Conservation (phyloP, 2,329 filamentous ascomycete species). For the Neocatenulostroma microsporum region DNA sequence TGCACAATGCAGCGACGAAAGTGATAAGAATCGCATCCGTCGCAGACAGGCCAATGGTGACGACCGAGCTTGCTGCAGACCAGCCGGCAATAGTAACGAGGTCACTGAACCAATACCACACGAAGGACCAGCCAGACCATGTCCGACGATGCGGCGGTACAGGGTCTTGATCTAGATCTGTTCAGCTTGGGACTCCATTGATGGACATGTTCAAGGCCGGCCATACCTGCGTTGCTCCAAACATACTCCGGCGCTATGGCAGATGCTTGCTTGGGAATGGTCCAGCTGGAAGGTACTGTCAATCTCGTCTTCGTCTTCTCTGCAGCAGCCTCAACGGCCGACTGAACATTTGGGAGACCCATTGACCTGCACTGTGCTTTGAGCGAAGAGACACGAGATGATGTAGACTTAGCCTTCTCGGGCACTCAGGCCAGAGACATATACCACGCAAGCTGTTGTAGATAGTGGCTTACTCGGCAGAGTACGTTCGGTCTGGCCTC, state of each 20-base stretch:
- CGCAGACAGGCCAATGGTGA: conserved; percentile 47
- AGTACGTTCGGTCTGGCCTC: no score
- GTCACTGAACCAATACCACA: conserved; percentile 34
- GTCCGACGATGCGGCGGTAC: conserved; percentile 19
- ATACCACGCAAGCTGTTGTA: no score
- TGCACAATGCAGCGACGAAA: conserved; percentile 44
- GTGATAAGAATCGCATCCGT: conserved; percentile 48
- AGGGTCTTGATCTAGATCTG: conserved; percentile 32
- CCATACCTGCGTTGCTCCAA: no score
- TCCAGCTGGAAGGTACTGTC: conserved; percentile 27
- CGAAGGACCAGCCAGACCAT: conserved; percentile 31
- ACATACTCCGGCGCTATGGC: conserved; percentile 40
- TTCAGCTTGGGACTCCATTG: no score
- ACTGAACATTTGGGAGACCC: neutral
- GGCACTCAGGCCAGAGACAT: no score
- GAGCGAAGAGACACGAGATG: neutral
- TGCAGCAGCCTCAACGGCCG: neutral
- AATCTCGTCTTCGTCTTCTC: conserved; percentile 6
- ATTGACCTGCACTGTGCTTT: no score
- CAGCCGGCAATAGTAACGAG: conserved; percentile 30
- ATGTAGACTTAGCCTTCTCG: no score
- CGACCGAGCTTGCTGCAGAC: conserved; percentile 37
- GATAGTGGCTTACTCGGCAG: no score
- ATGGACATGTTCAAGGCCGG: no score
- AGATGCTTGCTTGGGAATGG: conserved; percentile 41